Evolutionary conservation across 805 yeast genomes (phyloP), one percentile per base, ranked within the genome.

Genomic region (Starmerella vaccinii): DNA sequence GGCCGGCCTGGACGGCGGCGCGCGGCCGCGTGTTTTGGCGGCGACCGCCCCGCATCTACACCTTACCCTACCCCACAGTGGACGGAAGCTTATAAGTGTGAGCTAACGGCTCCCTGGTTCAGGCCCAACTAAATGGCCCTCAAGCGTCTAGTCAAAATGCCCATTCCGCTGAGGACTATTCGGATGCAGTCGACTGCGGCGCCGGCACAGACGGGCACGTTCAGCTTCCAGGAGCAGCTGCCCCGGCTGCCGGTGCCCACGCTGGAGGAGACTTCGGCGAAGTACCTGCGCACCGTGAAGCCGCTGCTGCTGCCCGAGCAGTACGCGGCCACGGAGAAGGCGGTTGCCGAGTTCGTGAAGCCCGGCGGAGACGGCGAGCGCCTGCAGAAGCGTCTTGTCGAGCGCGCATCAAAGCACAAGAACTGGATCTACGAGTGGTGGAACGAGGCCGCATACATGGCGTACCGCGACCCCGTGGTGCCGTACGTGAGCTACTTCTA

Each of bases 361-460:
- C 69, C 80, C 24, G 77, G 79, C 33, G 87, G 86, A 7, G 71
- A 71, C 41, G 87, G 92, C 16, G 79, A 78, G 49, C 69, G 65
- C 29, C 75, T 90, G 55, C 97, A 90, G 64, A 57, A 71, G 50
- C 75, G 89, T 53, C 74, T 90, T 48, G 62, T 66, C 33, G 69
- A 73, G 23, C 77, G 78, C 58, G 81, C 90, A 26, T 59, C 68
- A 27, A 68, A 62, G 49, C 71, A 69, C 50, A 81, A 87, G 63
- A 90, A 90, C 67, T 90, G 98, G 98, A 74, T 90, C 61, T 77
- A 84, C 43, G 82, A 78, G 53, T 87, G 82, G 75, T 90, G 98
- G 98, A 95, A 90, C 66, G 83, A 84, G 61, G 85, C 84, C 59
- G 95, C 96, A 19, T 90, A 90, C 68, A 72, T 90, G 72, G 80